Evolutionary conservation across 305 asterid genomes (phyloP).

Genomic region (Euphrasia arctica): DNA sequence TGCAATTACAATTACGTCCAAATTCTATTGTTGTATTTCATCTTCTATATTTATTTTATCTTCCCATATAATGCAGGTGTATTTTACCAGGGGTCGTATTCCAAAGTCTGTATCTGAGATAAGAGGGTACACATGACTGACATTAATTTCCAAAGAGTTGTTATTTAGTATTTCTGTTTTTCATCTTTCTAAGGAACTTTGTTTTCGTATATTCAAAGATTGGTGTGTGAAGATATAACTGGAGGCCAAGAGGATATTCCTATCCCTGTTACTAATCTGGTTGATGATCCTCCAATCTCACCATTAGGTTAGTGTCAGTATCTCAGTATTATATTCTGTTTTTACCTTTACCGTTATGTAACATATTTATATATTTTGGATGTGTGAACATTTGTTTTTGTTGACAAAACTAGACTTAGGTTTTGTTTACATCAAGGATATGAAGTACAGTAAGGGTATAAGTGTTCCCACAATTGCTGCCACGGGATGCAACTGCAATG

Average conservation of each 20-base stretch:
- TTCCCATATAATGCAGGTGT: conserved; percentile 45
- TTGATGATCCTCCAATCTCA: conserved; percentile 55
- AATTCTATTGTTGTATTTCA: conserved; percentile 3
- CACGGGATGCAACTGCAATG: conserved; percentile 64
- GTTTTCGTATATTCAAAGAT: conserved; percentile 35
- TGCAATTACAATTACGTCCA: conserved; percentile 1
- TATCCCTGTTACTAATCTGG: conserved; percentile 72
- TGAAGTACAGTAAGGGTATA: conserved; percentile 48
- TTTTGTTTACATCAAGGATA: conserved; percentile 49
- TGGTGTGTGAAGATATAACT: conserved; percentile 59
- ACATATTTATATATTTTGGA: neutral
- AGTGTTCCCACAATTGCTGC: conserved; percentile 43
- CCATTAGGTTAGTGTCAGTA: conserved; percentile 45
- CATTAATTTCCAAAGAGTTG: neutral
- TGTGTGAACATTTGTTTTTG: conserved; percentile 1
- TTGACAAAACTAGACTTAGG: conserved; percentile 36
- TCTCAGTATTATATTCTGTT: neutral
- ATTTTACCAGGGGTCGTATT: conserved; percentile 56
- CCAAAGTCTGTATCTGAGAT: conserved; percentile 59
- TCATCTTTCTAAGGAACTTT: conserved; percentile 10
- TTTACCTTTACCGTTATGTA: neutral
- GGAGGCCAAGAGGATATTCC: conserved; percentile 58
- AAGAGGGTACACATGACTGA: conserved; percentile 49
- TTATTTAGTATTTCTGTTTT: conserved; percentile 8
- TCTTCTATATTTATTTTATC: conserved; percentile 1